phyloP scores from a whole-genome alignment of 768 basidiomycete species.

The Sarcodon aspratus region DNA sequence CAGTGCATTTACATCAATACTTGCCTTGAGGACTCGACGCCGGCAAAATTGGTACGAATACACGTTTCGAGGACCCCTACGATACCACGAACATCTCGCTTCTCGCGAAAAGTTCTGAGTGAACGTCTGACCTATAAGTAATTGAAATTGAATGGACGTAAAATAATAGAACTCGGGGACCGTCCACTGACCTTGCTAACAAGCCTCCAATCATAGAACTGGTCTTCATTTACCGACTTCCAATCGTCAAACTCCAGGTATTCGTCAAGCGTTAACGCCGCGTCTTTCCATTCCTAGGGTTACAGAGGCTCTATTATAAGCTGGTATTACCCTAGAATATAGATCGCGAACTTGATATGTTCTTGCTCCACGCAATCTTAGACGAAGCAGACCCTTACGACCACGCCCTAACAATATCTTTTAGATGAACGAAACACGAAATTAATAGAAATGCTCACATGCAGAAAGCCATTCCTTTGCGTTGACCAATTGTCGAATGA shows the following conservation, averaged over 20 bases:
- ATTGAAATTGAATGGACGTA: not conserved
- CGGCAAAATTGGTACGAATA: constrained; percentile 87
- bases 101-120: constrained; percentile 55
- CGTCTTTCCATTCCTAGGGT: constrained; percentile 74
- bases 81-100: constrained; percentile 74
- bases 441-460: constrained; percentile 36
- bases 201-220: constrained; percentile 87
- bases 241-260: constrained; percentile 82
- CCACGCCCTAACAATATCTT: constrained; percentile 57
- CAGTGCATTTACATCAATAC: not conserved
- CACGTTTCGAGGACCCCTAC: constrained; percentile 89
- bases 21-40: constrained; percentile 74
- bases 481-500: constrained; percentile 88
- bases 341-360: constrained; percentile 52
- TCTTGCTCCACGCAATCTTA: constrained; percentile 59
- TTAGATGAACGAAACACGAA: not conserved
- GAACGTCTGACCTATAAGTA: constrained; percentile 60
- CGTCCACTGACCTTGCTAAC: constrained; percentile 52
- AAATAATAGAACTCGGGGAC: not conserved
- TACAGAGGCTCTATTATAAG: not conserved
- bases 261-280: constrained; percentile 67
- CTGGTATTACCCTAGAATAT: not conserved
- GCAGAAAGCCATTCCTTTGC: constrained; percentile 88
- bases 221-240: constrained; percentile 82
- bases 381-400: constrained; percentile 65